Conservation (phyloP, 108 stramenopile species). For the Cylindrotheca fusiformis region DNA sequence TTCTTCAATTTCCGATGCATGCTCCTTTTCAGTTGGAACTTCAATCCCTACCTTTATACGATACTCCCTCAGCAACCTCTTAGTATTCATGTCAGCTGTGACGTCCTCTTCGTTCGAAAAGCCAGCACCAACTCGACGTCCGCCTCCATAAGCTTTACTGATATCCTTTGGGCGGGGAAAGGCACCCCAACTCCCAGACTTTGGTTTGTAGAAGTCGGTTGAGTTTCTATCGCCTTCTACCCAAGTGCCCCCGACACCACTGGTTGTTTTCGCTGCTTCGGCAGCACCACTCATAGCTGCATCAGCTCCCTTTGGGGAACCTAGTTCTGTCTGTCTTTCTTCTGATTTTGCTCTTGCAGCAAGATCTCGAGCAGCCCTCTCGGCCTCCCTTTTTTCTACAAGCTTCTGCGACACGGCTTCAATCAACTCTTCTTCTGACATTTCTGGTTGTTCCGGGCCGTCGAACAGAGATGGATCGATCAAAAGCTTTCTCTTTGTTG, state of each 20-base stretch:
- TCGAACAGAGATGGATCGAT: constrained; percentile 37
- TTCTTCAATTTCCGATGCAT: constrained; percentile 70
- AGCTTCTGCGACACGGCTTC: constrained; percentile 56
- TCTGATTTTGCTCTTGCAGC: constrained; percentile 9
- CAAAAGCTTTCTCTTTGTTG: constrained; percentile 2
- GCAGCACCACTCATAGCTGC: not conserved
- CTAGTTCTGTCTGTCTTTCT: constrained; percentile 4
- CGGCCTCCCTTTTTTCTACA: constrained; percentile 36
- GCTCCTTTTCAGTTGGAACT: constrained; percentile 74
- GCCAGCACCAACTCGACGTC: constrained; percentile 77
- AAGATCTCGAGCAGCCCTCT: constrained; percentile 15
- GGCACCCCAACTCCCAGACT: constrained; percentile 85
- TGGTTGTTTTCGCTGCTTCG: constrained; percentile 58
- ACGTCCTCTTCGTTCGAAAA: constrained; percentile 53
- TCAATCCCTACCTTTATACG: constrained; percentile 77
- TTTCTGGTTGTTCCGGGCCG: constrained; percentile 38
- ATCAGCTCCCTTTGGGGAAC: constrained; percentile 1
- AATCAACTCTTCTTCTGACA: constrained; percentile 70
- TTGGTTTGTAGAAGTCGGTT: constrained; percentile 61
- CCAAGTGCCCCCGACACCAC: constrained; percentile 80
- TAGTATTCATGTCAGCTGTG: constrained; percentile 39
- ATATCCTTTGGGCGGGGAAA: constrained; percentile 93
- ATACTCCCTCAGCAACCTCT: constrained; percentile 51
- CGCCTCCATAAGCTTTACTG: constrained; percentile 89
- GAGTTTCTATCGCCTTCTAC: constrained; percentile 6